phyloP scores from a whole-genome alignment of 495 filamentous ascomycete genomes.

The Aspergillus asperescens region DNA sequence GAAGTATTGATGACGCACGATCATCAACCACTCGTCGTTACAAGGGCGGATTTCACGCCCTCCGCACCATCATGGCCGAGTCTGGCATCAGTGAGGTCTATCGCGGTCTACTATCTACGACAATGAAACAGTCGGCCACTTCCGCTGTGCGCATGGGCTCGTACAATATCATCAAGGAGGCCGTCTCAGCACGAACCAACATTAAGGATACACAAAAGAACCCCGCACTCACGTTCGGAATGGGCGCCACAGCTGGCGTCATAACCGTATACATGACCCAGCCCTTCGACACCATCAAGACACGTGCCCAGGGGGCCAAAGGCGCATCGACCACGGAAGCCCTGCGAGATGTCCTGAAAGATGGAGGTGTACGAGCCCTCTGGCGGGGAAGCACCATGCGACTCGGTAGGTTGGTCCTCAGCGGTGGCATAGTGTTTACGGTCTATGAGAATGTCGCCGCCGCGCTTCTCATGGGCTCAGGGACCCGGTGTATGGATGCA shows the following conservation, averaged over 20 bases:
- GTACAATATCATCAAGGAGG: conserved; percentile 65
- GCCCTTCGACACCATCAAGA: conserved; percentile 66
- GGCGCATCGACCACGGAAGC: conserved; percentile 50
- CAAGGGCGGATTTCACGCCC: conserved; percentile 46
- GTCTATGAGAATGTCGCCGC: conserved; percentile 46
- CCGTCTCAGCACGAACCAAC: conserved; percentile 32
- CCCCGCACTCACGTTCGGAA: conserved; percentile 52
- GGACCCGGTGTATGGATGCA: no score
- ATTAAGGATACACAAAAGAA: conserved; percentile 31
- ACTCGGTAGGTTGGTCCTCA: conserved; percentile 55
- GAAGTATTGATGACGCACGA: conserved; percentile 56
- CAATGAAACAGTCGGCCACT: conserved; percentile 61
- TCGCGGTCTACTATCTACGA: conserved; percentile 55
- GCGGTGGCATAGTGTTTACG: conserved; percentile 61
- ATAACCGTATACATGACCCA: conserved; percentile 59
- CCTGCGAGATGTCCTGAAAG: conserved; percentile 42
- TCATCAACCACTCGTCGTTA: conserved; percentile 43
- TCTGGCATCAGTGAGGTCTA: conserved; percentile 53
- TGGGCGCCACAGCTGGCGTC: conserved; percentile 55
- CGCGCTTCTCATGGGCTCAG: neutral
- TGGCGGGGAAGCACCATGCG: conserved; percentile 67
- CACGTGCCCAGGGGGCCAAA: conserved; percentile 52
- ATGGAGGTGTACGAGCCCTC: conserved; percentile 55
- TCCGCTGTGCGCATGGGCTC: conserved; percentile 61
- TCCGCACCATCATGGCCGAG: conserved; percentile 41